phyloP scores from a whole-genome alignment of 2,329 filamentous ascomycete genomes.

The Trichoderma koningii region DNA sequence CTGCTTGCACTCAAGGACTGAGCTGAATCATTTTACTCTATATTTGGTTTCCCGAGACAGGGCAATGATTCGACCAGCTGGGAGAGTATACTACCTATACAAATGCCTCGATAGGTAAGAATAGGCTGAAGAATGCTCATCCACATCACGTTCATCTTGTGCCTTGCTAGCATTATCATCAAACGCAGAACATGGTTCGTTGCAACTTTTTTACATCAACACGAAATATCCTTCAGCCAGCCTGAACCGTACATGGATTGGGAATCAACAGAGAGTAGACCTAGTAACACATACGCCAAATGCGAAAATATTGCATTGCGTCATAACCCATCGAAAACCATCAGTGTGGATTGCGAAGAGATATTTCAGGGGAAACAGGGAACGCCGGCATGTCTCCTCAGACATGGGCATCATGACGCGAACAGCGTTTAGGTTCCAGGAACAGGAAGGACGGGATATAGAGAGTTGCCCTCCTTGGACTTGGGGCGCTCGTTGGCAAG shows the following conservation, averaged over 20 bases:
- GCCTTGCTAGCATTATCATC: neutral
- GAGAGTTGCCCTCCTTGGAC: constrained; percentile 39
- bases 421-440: constrained; percentile 37
- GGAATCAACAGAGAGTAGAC: constrained; percentile 3
- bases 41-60: neutral
- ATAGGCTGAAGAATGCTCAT: no score
- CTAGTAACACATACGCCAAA: constrained; percentile 17
- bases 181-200: neutral
- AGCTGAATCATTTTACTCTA: neutral
- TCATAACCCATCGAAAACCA: constrained; percentile 3
- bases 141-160: neutral
- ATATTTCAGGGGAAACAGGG: neutral
- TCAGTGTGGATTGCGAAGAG: neutral
- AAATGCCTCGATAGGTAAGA: no score
- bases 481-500: constrained; percentile 32
- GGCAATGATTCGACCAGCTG: neutral
- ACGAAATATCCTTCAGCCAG: neutral
- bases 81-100: no score
- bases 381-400: neutral
- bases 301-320: constrained; percentile 13
- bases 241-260: constrained; percentile 10
- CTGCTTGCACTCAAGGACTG: neutral
- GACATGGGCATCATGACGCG: neutral
- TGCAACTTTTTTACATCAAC: neutral
- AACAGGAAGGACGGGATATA: constrained; percentile 47